Evolutionary conservation across 352 stramenopile species (phyloP).

Genomic region (Phytophthora syringae): DNA sequence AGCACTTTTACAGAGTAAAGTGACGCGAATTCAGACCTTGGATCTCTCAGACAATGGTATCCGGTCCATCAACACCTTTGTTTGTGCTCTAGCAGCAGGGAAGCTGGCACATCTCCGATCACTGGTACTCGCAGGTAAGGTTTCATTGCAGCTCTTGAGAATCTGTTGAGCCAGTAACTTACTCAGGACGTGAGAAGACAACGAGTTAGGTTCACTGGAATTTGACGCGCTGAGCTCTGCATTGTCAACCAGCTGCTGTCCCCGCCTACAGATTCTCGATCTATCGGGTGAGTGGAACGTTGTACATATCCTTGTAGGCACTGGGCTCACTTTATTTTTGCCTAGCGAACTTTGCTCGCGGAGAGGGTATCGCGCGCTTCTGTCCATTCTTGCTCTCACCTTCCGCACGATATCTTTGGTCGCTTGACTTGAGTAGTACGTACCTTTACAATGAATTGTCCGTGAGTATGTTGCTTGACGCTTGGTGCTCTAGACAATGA

Average conservation of each 20-base stretch:
- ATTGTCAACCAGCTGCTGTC: conserved; percentile 32
- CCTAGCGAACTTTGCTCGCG: conserved; percentile 50
- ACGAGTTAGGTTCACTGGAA: conserved; percentile 41
- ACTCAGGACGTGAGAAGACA: conserved; percentile 29
- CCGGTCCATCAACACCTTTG: conserved; percentile 35
- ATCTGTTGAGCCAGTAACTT: neutral
- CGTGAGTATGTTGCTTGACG: neutral
- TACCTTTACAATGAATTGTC: neutral
- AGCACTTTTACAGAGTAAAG: conserved; percentile 19
- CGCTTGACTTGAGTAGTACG: conserved; percentile 62
- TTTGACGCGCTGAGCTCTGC: conserved; percentile 38
- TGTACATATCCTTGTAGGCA: neutral
- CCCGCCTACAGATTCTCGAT: conserved; percentile 40
- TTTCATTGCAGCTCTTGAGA: neutral
- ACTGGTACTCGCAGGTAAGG: conserved; percentile 35
- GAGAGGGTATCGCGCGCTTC: conserved; percentile 53
- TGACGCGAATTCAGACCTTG: conserved; percentile 26
- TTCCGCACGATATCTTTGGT: conserved; percentile 36
- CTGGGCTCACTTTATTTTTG: neutral
- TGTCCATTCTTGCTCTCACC: conserved; percentile 44
- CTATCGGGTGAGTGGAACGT: conserved; percentile 37
- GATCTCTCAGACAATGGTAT: conserved; percentile 47
- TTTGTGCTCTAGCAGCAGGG: conserved; percentile 11
- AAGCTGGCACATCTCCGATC: conserved; percentile 30
- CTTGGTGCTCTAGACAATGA: conserved; percentile 49